phyloP scores from a whole-genome alignment of 176 grass and related monocot species.

The Miscanthus lutarioriparius region DNA sequence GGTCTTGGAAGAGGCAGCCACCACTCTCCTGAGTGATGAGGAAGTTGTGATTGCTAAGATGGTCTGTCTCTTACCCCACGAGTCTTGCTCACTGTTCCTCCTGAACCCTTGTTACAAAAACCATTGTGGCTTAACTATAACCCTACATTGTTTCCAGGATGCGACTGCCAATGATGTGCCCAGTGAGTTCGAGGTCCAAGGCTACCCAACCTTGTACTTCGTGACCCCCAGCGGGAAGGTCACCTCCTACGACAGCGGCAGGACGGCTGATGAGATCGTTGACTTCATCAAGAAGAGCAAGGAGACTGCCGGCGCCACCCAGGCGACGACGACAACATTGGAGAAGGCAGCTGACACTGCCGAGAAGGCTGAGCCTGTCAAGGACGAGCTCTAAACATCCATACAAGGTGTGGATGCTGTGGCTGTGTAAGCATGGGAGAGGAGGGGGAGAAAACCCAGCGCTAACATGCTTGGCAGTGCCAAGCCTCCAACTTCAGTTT shows the following conservation, averaged over 20 bases:
- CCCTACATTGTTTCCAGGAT: slow-evolving; percentile 43
- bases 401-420: slow-evolving; percentile 3
- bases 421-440: slow-evolving; percentile 17
- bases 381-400: slow-evolving; percentile 60
- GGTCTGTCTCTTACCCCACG: slow-evolving; percentile 23
- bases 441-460: slow-evolving; percentile 19
- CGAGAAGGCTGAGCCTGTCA: neutral
- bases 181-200: slow-evolving; percentile 56
- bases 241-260: slow-evolving; percentile 50
- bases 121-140: neutral
- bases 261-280: slow-evolving; percentile 58
- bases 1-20: slow-evolving; percentile 81
- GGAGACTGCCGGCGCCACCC: slow-evolving; percentile 24
- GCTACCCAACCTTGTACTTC: slow-evolving; percentile 92
- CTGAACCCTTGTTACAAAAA: neutral
- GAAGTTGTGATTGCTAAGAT: slow-evolving; percentile 96
- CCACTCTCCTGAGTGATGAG: slow-evolving; percentile 62
- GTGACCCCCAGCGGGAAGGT: slow-evolving; percentile 70
- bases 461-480: slow-evolving; percentile 37
- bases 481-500: slow-evolving; percentile 38
- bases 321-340: neutral
- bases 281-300: slow-evolving; percentile 76
- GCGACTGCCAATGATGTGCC: slow-evolving; percentile 81
- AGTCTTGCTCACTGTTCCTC: neutral
- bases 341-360: slow-evolving; percentile 22